Conservation (phyloP, 2,329 filamentous ascomycete genomes). For the Clarireedia monteithiana region DNA sequence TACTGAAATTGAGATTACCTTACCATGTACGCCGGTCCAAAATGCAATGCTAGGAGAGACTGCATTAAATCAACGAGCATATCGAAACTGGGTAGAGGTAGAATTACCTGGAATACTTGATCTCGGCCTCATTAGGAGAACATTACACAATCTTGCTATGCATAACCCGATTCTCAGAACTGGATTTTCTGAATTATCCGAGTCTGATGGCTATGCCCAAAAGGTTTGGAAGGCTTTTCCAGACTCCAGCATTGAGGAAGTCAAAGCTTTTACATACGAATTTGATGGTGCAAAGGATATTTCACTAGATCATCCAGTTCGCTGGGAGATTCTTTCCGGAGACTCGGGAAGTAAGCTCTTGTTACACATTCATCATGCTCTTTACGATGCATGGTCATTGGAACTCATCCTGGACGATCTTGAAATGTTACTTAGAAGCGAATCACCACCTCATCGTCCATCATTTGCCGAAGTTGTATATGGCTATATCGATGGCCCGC, state of each 20-base stretch:
- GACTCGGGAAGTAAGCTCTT: conserved; percentile 25
- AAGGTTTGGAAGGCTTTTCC: conserved; percentile 52
- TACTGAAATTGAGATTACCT: conserved; percentile 38
- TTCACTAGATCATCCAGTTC: conserved; percentile 44
- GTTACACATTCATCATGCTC: conserved; percentile 63
- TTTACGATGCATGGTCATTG: conserved; percentile 93
- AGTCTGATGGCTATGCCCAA: conserved; percentile 45
- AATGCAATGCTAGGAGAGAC: conserved; percentile 76
- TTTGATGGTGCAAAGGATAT: conserved; percentile 33
- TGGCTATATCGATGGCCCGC: conserved; percentile 34
- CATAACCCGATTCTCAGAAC: conserved; percentile 64
- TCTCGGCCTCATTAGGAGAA: conserved; percentile 36
- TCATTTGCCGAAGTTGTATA: conserved; percentile 54
- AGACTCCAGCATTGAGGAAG: conserved; percentile 31
- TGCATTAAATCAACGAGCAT: conserved; percentile 46
- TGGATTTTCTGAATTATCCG: conserved; percentile 54
- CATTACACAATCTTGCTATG: conserved; percentile 42
- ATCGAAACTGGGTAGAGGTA: conserved; percentile 72
- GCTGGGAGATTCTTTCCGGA: conserved; percentile 43
- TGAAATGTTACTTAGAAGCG: conserved; percentile 33
- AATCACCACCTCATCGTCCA: conserved; percentile 34
- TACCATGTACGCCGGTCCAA: conserved; percentile 67
- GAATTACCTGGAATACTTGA: conserved; percentile 32
- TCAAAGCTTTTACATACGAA: conserved; percentile 33
- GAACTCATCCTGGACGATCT: conserved; percentile 67